Base-by-base conservation (phyloP, 164 flowering plant species). In the Piper longum region DNA sequence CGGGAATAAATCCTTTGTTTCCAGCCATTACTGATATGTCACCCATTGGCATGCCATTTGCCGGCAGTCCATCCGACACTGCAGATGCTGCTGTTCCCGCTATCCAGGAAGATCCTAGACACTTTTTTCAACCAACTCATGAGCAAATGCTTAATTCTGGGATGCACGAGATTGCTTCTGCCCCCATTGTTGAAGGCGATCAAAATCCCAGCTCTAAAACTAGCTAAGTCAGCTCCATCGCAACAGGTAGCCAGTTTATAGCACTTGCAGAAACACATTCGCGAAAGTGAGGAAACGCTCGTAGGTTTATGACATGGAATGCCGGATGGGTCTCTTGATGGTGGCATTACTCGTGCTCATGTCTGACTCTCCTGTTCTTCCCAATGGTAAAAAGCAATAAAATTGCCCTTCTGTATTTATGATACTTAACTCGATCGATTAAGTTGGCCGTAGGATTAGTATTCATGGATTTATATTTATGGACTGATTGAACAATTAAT, bases 211-310 rank as follows among this genome's bases (percentile, higher is more conserved):
- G 66, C 4, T 73, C 71, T 56, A 87, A 84, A 78, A 79, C 81
- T 60, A 86, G 75, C 42, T 71, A 86, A 26, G 74, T 80, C 92
- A 6, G 69, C 76, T 60, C 87, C 96, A 45, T 69, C 88, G 87
- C 98, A 83, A 68, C 77, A 95, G 64, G 96, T 87, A 54, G 91
- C 96, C 56, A 91, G 98, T 80, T 82, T 91, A 80, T 95, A 88
- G 67, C 92, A 84, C 74, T 73, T 91, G 74, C 98, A 91, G 78
- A 87, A 91, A 70, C 84, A 85, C 56, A 85, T 91, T 62, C 78
- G 90, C 56, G 90, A 87, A 12, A 80, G 62, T 7, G 55, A 0
- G 36, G 60, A 52, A 72, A 66, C 66, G 54, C 80, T 4, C 26
- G 64, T 67, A 75, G 70, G 74, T 62, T 62, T 72, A 67, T 65